phyloP scores from a whole-genome alignment of 1,139 yeast species.

The Blastobotrys raffinosifermentans region DNA sequence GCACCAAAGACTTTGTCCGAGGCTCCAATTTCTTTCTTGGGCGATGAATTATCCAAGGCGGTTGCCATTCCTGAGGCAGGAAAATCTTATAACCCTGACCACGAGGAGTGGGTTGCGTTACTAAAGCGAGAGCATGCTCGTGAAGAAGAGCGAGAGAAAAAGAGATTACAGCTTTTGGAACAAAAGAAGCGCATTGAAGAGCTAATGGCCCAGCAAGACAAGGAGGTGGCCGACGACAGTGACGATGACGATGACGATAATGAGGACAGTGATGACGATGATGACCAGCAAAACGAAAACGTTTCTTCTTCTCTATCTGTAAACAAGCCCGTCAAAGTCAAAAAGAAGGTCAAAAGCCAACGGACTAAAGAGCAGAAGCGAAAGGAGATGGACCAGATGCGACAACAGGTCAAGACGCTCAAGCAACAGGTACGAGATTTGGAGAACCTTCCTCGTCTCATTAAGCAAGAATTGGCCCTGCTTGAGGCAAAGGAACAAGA shows the following conservation, averaged over 20 bases:
- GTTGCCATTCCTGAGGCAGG: conserved; percentile 71
- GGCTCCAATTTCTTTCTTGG: conserved; percentile 45
- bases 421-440: conserved; percentile 52
- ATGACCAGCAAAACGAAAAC: conserved; percentile 32
- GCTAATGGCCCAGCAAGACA: conserved; percentile 53
- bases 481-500: conserved; percentile 11
- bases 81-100: conserved; percentile 86
- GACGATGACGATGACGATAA: conserved; percentile 43
- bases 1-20: conserved; percentile 43
- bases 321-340: conserved; percentile 62
- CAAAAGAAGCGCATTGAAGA: conserved; percentile 59
- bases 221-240: conserved; percentile 36
- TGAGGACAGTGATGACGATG: conserved; percentile 42
- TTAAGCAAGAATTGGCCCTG: conserved; percentile 21
- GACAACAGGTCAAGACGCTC: conserved; percentile 53
- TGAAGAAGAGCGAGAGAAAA: conserved; percentile 64
- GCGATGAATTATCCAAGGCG: conserved; percentile 30
- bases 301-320: conserved; percentile 49
- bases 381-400: conserved; percentile 52
- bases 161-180: conserved; percentile 50
- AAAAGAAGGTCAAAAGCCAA: conserved; percentile 71
- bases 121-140: conserved; percentile 59
- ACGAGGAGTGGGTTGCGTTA: conserved; percentile 74
- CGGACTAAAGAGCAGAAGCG: conserved; percentile 68
- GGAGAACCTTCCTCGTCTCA: conserved; percentile 33